These are phyloP conservation scores for Wickerhamiella nectarea DNA, from an alignment of 805 yeast genomes.

Conservation along the genomic window DNA sequence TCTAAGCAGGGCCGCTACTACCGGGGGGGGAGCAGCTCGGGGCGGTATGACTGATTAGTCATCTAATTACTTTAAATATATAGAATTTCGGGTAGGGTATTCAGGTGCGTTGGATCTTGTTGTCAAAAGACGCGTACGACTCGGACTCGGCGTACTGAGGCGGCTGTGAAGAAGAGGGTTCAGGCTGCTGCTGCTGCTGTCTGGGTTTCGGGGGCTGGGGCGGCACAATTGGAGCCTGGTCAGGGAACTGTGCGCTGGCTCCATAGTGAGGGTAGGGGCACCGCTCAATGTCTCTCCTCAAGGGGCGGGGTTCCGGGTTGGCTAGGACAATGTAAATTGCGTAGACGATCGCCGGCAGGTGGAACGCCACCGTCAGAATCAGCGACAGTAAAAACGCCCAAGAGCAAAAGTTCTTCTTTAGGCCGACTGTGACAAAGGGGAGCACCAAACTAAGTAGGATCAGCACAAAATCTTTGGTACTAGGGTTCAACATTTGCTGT, in stretches of 20 bases:
- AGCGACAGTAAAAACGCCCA: conserved; percentile 3
- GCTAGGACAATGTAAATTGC: conserved; percentile 9
- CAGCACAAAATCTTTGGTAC: conserved; percentile 6
- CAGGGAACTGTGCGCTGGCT: neutral
- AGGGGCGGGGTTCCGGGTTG: conserved; percentile 3
- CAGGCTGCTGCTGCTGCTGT: neutral
- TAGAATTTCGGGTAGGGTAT: neutral
- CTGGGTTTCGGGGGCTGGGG: neutral
- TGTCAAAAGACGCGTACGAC: conserved; percentile 1
- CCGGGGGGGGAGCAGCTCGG: neutral
- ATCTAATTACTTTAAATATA: neutral
- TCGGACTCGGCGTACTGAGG: neutral
- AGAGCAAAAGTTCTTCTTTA: conserved; percentile 6
- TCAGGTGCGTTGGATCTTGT: conserved; percentile 2
- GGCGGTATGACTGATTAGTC: neutral
- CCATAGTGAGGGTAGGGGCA: neutral
- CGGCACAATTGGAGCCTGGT: conserved; percentile 1
- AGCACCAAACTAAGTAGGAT: conserved; percentile 5
- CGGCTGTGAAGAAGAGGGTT: neutral
- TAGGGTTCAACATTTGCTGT: neutral
- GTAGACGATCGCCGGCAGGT: conserved; percentile 10
- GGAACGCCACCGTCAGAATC: conserved; percentile 7
- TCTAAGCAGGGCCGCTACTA: neutral
- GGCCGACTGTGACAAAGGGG: conserved; percentile 7
- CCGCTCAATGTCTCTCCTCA: neutral